These are phyloP conservation scores for Trichoderma sp. DNA, from an alignment of 2,329 filamentous ascomycete genomes.

Conservation along the genomic window DNA sequence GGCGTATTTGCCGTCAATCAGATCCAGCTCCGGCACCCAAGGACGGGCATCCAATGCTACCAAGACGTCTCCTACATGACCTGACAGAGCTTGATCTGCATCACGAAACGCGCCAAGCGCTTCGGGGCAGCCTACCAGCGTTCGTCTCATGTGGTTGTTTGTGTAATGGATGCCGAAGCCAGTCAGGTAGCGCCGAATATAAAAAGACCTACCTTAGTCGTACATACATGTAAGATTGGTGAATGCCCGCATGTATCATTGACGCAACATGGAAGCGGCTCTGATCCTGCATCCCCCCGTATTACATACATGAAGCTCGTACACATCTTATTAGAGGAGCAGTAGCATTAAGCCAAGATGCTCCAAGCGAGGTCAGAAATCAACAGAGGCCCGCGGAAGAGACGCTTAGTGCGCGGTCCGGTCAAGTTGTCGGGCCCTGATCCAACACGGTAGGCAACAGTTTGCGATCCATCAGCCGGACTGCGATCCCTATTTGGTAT, in stretches of 20 bases:
- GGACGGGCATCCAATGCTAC: not conserved
- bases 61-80: not conserved
- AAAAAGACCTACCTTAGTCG: not conserved
- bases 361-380: not conserved
- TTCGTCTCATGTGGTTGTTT: not conserved
- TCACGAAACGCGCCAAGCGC: conserved; percentile 16
- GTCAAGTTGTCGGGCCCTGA: not conserved
- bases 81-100: not conserved
- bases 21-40: not conserved
- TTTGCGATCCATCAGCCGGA: conserved; percentile 10
- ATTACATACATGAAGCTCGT: not conserved
- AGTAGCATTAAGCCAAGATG: not conserved
- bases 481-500: not conserved
- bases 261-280: not conserved
- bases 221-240: not conserved
- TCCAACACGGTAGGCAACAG: conserved; percentile 1
- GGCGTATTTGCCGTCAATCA: conserved; percentile 18
- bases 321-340: not conserved
- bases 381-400: not conserved
- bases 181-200: not conserved
- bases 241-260: not conserved
- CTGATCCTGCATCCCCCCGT: not conserved
- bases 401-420: not conserved
- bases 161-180: not conserved
- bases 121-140: not conserved